A percentile compares a stretch with the other conserved stretches of the same genome.
Conservation (phyloP, 2,329 filamentous ascomycete genomes). For the Cladosporium sp. region DNA sequence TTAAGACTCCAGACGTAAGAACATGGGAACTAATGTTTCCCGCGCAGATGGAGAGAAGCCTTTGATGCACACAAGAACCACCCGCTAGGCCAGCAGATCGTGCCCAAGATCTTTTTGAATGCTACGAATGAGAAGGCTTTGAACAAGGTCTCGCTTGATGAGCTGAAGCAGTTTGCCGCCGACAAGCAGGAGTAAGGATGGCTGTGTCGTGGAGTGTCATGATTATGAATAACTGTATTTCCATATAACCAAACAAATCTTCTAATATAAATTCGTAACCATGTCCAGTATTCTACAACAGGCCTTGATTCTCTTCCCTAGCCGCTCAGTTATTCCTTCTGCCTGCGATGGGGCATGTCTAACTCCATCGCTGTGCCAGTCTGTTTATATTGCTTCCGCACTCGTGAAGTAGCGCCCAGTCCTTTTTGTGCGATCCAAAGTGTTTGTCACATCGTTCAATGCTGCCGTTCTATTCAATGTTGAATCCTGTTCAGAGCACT, state of each 20-base stretch:
- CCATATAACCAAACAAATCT: not conserved
- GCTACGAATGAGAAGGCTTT: conserved; percentile 57
- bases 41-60: conserved; percentile 50
- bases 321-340: not conserved
- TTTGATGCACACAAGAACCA: conserved; percentile 54
- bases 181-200: conserved; percentile 36
- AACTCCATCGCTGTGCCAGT: not conserved
- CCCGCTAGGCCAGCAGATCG: conserved; percentile 42
- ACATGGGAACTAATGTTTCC: not conserved
- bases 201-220: not conserved
- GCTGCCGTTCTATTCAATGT: not conserved
- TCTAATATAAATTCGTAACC: not conserved
- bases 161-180: conserved; percentile 52
- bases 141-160: conserved; percentile 49
- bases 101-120: conserved; percentile 52
- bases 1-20: not conserved
- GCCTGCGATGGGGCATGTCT: not conserved
- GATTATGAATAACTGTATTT: not conserved
- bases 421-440: not conserved
- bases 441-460: not conserved
- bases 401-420: not conserved
- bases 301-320: not conserved
- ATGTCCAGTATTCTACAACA: not conserved
- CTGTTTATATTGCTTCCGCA: not conserved
- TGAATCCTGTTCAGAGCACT: not conserved